These are phyloP conservation scores for Gentiana straminea DNA, from an alignment of 257 asterid species.

Conservation along the genomic window DNA sequence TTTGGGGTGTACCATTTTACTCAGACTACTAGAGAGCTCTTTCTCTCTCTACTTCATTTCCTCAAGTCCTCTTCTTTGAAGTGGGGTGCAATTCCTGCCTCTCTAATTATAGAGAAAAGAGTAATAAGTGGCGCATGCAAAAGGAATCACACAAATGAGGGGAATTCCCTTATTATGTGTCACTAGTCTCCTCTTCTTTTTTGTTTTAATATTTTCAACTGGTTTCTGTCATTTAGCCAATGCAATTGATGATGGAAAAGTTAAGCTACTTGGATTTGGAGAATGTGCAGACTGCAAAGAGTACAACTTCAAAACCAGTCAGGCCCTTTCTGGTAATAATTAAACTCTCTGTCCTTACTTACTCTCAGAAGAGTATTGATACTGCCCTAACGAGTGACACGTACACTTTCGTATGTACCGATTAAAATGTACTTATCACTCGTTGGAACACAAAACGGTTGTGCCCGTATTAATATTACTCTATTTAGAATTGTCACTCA, in stretches of 20 bases:
- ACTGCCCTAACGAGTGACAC: too few species aligned
- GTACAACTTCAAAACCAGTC: conserved; percentile 20
- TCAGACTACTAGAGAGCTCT: background rate
- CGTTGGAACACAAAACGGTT: too few species aligned
- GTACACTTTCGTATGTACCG: too few species aligned
- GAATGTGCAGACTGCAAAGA: conserved; percentile 49
- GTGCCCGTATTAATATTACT: too few species aligned
- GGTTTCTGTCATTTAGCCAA: conserved; percentile 9
- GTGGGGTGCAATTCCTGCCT: too few species aligned
- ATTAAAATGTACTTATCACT: too few species aligned
- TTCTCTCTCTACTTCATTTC: background rate
- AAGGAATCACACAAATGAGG: background rate
- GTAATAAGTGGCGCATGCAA: background rate
- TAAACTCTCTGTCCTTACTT: background rate
- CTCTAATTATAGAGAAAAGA: background rate
- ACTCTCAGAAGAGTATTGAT: too few species aligned
- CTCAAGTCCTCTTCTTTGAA: too few species aligned
- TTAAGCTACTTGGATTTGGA: conserved; percentile 32
- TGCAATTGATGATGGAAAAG: conserved; percentile 21
- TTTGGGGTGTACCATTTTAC: background rate
- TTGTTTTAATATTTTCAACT: background rate
- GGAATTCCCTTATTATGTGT: too few species aligned
- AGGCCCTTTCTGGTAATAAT: conserved; percentile 35
- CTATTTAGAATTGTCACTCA: too few species aligned
- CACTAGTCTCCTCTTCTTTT: background rate